Base-by-base conservation (phyloP, 176 grass and related monocot genomes). In the Miscanthus lutarioriparius region DNA sequence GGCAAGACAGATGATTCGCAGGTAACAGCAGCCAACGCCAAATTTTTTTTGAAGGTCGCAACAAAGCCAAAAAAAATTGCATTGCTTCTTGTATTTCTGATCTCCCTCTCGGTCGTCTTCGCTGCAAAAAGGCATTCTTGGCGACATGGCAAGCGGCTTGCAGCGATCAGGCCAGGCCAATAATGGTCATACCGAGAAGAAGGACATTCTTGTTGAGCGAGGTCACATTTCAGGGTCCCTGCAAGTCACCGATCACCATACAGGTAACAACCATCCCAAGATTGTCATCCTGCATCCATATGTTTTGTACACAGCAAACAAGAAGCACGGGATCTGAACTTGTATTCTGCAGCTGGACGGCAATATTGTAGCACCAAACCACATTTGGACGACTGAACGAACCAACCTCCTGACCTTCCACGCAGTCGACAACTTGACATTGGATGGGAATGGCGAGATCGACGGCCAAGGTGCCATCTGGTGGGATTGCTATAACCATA, bases 401-500 rank as follows among this genome's bases (percentile, higher is more conserved):
- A 70, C 22, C 37, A 91, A 69, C 72, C 40, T 97, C 20, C 3
- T 97, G 15, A 82, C 88, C 23, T 86, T 97, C 72, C 39, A 32
- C 44, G 16, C 33, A 2, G 36, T 91, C 4, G 47, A 89, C 62
- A 30, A 75, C 53, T 51, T 97, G 41, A 89, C 78, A 1, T 1
- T 94, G 23, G 19, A 83, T 5, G 95, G 95, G 7, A 23, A 7
- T 1, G 95, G 95, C 12, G 53, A 77, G 74, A 91, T 97, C 40
- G 88, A 94, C 5, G 92, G 92, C 41, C 79, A 44, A 30, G 95
- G 95, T 10, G 36, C 86, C 64, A 71, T 91, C 12, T 97, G 92
- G 92, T 97, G 95, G 95, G 30, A 88, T 59, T 89, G 90, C 79
- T 84, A 63, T 22, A 75, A 66, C 2, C 17, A 62, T 16, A 76